Evolutionary conservation across 805 yeast genomes (phyloP), one percentile per base, ranked within the genome.

Genomic region (Citeromyces matritensis): DNA sequence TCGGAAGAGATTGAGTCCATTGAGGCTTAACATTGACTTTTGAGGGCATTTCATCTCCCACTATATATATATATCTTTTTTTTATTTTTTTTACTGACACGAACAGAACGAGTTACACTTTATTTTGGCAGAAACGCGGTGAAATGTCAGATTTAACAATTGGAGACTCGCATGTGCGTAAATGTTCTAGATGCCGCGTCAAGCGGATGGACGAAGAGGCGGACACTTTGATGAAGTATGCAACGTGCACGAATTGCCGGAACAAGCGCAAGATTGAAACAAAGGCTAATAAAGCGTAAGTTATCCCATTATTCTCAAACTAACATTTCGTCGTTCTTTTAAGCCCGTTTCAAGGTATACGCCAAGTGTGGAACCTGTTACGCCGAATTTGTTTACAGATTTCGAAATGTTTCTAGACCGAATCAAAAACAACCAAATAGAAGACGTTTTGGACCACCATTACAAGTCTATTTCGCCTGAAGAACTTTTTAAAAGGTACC

Each of bases 151-250:
- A n/a, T n/a, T n/a, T n/a, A n/a, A n/a, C n/a, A n/a, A n/a, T n/a
- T n/a, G n/a, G n/a, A n/a, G n/a, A n/a, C n/a, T n/a, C n/a, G n/a
- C n/a, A n/a, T n/a, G n/a, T n/a, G n/a, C n/a, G n/a, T n/a, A 61
- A 61, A 34, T 61, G 68, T 36, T 52, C 66, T 1, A 47, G 68
- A 25, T 61, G 68, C 38, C 42, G 66, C 11, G 60, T 57, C 14
- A 60, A 56, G 29, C 38, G 68, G 33, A 17, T 41, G 1, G 39
- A 42, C 13, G 68, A 61, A 36, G 40, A 45, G 6, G 33, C 40
- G 3, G 55, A 47, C 5, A 45, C 50, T 26, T 40, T 60, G 26
- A 37, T 37, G n/a, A 57, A 53, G 36, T 61, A 59, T 39, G 55
- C 57, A n/a, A 61, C 68, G 0, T 61, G 68, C 36, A 15, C 43